Conservation (phyloP, 306 rosid genomes). For the Vigna trinervia region DNA sequence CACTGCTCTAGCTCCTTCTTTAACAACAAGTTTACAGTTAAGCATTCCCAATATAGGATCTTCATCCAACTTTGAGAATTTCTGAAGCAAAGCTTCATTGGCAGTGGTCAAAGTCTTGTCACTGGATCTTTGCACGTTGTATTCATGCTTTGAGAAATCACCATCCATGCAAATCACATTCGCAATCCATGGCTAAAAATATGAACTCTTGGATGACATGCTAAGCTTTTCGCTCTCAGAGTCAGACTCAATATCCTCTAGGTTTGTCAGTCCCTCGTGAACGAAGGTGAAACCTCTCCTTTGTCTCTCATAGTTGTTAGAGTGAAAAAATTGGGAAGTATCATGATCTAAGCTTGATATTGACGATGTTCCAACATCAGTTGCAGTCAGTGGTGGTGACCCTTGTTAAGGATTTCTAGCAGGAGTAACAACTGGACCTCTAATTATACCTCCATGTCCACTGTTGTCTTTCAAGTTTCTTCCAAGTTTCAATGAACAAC, state of each 20-base stretch:
- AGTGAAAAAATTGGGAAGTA: too few species aligned
- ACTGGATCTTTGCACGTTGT: too few species aligned
- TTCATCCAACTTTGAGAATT: conserved; percentile 58
- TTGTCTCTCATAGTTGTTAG: too few species aligned
- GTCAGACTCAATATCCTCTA: too few species aligned
- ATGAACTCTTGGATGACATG: too few species aligned
- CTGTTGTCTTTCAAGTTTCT: conserved; percentile 51
- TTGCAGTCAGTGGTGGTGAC: conserved; percentile 79
- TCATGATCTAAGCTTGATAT: neutral
- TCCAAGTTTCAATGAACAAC: conserved; percentile 45
- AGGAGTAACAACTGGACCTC: conserved; percentile 82
- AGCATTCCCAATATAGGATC: conserved; percentile 62
- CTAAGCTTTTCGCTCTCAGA: too few species aligned
- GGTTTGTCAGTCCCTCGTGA: too few species aligned
- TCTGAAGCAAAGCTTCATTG: conserved; percentile 65
- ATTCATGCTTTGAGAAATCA: too few species aligned
- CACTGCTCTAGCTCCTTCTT: too few species aligned
- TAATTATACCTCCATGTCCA: conserved; percentile 48
- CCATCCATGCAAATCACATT: too few species aligned
- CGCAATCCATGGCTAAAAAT: too few species aligned
- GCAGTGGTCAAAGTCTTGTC: conserved; percentile 53
- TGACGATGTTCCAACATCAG: conserved; percentile 90
- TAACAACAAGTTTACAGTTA: conserved; percentile 58
- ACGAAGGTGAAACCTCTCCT: too few species aligned
- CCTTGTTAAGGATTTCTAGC: conserved; percentile 75